Percentiles rank a stretch among this genome's conserved stretches.
Conservation (phyloP, 2,329 filamentous ascomycete species). For the Dothistroma pini region DNA sequence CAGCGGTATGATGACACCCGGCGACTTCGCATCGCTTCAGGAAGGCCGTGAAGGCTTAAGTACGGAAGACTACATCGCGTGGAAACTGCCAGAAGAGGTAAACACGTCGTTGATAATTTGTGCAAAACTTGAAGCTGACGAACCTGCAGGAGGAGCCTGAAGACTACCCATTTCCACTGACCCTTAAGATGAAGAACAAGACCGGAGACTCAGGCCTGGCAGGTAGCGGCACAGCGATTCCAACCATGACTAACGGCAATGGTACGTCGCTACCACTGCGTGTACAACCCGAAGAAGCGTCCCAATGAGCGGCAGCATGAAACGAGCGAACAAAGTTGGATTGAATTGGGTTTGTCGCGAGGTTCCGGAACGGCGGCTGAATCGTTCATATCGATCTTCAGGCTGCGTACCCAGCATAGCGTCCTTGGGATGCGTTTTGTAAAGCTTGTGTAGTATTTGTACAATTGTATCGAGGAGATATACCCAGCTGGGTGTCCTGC, state of each 20-base stretch:
- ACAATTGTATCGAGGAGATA: background rate
- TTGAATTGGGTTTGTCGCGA: background rate
- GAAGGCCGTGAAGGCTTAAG: conserved; percentile 88
- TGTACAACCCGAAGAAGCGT: background rate
- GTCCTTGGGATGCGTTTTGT: background rate
- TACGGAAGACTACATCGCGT: conserved; percentile 97
- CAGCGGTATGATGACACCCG: conserved; percentile 97
- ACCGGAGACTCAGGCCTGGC: conserved; percentile 9
- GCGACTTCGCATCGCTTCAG: conserved; percentile 94
- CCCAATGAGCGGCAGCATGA: background rate
- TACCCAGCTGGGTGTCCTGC: background rate
- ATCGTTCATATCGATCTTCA: background rate
- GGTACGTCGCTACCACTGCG: conserved; percentile 20
- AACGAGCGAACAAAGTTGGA: background rate
- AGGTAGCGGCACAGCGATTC: conserved; percentile 20
- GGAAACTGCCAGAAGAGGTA: conserved; percentile 79
- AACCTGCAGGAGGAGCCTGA: conserved; percentile 69
- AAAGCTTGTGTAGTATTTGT: conserved; percentile 3
- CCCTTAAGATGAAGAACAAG: conserved; percentile 51
- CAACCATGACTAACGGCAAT: conserved; percentile 24
- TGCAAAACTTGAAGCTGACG: conserved; percentile 5
- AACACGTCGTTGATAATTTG: conserved; percentile 46
- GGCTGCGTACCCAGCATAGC: background rate
- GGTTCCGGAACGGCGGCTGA: background rate
- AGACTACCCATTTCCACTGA: conserved; percentile 68